Evolutionary conservation across 1,284 basidiomycete species (phyloP), one percentile per base, ranked within the genome.

Genomic region (Sporisorium reilianum): DNA sequence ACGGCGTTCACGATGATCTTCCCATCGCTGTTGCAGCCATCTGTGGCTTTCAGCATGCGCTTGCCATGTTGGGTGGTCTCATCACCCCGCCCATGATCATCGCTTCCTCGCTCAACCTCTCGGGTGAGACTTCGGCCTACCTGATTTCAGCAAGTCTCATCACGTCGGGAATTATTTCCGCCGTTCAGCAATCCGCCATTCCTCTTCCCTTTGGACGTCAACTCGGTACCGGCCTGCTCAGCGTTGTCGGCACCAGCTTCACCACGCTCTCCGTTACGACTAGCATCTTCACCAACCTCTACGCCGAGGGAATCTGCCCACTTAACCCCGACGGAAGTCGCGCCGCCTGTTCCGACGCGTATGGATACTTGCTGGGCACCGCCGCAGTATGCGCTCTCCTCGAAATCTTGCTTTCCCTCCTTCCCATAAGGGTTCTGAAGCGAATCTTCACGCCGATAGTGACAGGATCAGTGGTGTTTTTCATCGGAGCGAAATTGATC

Each of bases 181-280:
- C 91, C 22, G 88, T 93, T 2, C 92, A 93, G 76, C 91, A 93
- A 88, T 91, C 90, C 3, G 87, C 89, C 5, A 80, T 92, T 28
- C 88, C 85, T 50, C 86, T 93, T 1, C 90, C 89, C 68, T 85
- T 87, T 23, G 86, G 88, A 5, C 90, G 91, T 72, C 90, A 90
- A 57, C 87, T 93, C 36, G 92, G 92, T 4, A 92, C 92, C 8
- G 93, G 93, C 0, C 85, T 94, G 22, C 87, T 94, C 56, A 90
- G 90, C 5, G 92, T 94, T 2, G 92, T 94, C n/a, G 93, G 92
- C 10, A 94, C 92, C 0, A 91, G 90, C 79, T 94, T 94, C 80
- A 89, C 92, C 8, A 93, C 92, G 0, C 86, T 94, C 16, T 90
- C 90, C 48, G 93, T 92, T 2, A 92, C 91, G 1, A 88, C 89